Percentiles rank a stretch among this genome's conserved stretches.
Conservation (phyloP, 129 eudicot genomes). For the Erigeron canadensis region DNA sequence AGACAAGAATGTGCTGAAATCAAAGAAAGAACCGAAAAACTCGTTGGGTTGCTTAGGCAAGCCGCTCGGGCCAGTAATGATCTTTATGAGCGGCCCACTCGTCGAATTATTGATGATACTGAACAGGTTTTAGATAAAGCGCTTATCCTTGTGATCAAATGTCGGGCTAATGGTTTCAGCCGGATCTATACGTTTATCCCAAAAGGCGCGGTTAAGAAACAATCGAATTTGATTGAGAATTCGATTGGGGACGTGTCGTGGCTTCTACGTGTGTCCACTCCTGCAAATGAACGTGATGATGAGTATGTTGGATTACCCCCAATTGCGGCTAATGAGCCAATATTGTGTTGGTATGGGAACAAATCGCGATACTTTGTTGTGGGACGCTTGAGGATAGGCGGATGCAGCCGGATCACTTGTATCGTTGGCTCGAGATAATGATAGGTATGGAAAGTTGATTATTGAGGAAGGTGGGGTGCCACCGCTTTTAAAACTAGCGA, state of each 20-base stretch:
- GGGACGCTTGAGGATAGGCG: constrained; percentile 51
- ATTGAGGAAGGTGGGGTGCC: constrained; percentile 72
- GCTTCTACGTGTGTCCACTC: constrained; percentile 61
- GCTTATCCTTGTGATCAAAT: constrained; percentile 44
- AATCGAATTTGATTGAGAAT: constrained; percentile 41
- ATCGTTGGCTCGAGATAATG: constrained; percentile 61
- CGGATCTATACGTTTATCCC: constrained; percentile 61
- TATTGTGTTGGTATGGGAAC: constrained; percentile 65
- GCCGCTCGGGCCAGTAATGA: constrained; percentile 67
- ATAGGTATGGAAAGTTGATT: constrained; percentile 53
- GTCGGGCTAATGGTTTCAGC: constrained; percentile 48
- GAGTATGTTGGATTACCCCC: constrained; percentile 65
- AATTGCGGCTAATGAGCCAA: constrained; percentile 68
- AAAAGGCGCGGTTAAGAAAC: constrained; percentile 43
- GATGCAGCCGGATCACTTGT: constrained; percentile 70
- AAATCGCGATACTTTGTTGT: constrained; percentile 50
- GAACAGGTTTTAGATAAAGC: constrained; percentile 60
- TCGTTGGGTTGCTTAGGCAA: constrained; percentile 55
- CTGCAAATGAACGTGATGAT: constrained; percentile 53
- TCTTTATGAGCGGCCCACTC: constrained; percentile 72
- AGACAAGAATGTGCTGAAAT: constrained; percentile 58
- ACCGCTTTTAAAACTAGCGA: constrained; percentile 57
- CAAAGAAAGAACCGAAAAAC: constrained; percentile 44
- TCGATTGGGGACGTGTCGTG: constrained; percentile 67
- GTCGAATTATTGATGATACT: constrained; percentile 68